Percentiles rank a stretch among this genome's conserved stretches.
Conservation (phyloP, 495 filamentous ascomycete species). For the Xylaria venustula region DNA sequence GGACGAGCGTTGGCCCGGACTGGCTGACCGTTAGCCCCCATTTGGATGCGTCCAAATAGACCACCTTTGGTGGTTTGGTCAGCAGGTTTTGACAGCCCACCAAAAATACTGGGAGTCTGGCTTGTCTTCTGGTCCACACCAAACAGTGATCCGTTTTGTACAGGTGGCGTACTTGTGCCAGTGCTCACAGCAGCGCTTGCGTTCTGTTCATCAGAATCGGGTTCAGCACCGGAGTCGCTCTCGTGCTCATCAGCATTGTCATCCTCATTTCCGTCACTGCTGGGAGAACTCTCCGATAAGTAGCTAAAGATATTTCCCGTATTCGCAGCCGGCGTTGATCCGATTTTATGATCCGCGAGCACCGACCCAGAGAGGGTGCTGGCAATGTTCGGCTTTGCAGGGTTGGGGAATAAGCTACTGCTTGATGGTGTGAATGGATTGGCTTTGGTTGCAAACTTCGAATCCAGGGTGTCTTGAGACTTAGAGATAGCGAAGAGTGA, state of each 20-base stretch:
- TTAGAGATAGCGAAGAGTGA: slow-evolving; percentile 23
- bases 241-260: slow-evolving; percentile 48
- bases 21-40: slow-evolving; percentile 33
- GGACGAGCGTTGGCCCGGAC: slow-evolving; percentile 32
- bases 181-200: slow-evolving; percentile 31
- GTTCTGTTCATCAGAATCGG: slow-evolving; percentile 44
- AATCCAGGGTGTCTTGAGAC: slow-evolving; percentile 9
- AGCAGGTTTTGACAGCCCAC: slow-evolving; percentile 49
- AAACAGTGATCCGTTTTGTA: slow-evolving; percentile 28
- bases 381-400: slow-evolving; percentile 7
- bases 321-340: slow-evolving; percentile 15
- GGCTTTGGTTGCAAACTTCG: slow-evolving; percentile 27
- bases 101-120: slow-evolving; percentile 51
- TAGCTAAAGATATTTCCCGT: slow-evolving; percentile 61
- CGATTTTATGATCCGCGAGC: slow-evolving; percentile 15
- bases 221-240: slow-evolving; percentile 42
- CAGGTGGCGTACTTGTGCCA: slow-evolving; percentile 32
- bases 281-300: slow-evolving; percentile 52
- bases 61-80: slow-evolving; percentile 41
- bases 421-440: slow-evolving; percentile 25
- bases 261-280: slow-evolving; percentile 43
- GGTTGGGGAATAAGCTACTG: slow-evolving; percentile 13
- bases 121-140: slow-evolving; percentile 21
- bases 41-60: slow-evolving; percentile 42
- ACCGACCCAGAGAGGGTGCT: slow-evolving; percentile 12